Conservation (phyloP, 345 rosid species). For the Firmiana major region DNA sequence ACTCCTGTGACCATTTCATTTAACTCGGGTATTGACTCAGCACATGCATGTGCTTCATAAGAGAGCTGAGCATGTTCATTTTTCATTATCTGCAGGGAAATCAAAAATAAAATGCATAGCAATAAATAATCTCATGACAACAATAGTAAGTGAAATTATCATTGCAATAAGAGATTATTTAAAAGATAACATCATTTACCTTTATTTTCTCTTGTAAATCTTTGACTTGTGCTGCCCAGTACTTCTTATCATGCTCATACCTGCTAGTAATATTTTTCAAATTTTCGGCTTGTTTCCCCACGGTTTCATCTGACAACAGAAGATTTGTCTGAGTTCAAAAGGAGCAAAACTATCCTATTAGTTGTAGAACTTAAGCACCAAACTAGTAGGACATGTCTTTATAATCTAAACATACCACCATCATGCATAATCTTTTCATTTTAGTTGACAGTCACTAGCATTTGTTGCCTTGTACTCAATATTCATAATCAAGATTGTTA, state of each 20-base stretch:
- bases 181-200: conserved; percentile 34
- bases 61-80: conserved; percentile 75
- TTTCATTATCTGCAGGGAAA: conserved; percentile 60
- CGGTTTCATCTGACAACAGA: conserved; percentile 54
- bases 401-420: not conserved
- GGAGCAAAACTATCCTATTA: not conserved
- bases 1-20: conserved; percentile 81
- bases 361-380: not conserved
- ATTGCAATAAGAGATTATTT: conserved; percentile 1
- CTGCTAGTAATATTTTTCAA: conserved; percentile 50
- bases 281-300: conserved; percentile 61
- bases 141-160: conserved; percentile 18
- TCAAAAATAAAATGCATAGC: conserved; percentile 7
- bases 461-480: not conserved
- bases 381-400: not conserved
- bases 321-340: not conserved
- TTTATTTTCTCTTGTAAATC: conserved; percentile 58
- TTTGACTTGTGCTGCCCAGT: conserved; percentile 50
- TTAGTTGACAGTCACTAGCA: not conserved
- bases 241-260: conserved; percentile 56
- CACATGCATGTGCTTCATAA: conserved; percentile 73
- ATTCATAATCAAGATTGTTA: not conserved
- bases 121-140: not conserved
- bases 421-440: not conserved
- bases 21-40: conserved; percentile 71